phyloP scores from a whole-genome alignment of 1,284 basidiomycete species.

The Earliella scabrosa region DNA sequence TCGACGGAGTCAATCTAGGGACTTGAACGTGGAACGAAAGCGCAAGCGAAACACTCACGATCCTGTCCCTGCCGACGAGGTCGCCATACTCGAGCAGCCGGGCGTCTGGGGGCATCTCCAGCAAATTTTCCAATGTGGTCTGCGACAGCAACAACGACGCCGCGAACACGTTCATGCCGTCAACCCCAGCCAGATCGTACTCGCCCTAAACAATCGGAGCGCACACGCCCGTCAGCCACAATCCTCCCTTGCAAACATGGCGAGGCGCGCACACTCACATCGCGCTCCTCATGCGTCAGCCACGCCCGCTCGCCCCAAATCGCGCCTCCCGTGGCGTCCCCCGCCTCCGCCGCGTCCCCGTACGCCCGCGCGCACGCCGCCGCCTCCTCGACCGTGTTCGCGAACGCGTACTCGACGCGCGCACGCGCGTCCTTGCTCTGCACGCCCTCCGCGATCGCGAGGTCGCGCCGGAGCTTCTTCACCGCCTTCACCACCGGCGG shows the following conservation, averaged over 20 bases:
- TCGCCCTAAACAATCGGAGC: conserved; percentile 69
- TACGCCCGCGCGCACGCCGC: conserved; percentile 56
- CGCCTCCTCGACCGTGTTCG: conserved; percentile 58
- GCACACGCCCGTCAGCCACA: neutral
- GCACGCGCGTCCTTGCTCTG: conserved; percentile 47
- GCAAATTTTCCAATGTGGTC: conserved; percentile 55
- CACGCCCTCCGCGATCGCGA: conserved; percentile 63
- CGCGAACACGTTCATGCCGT: conserved; percentile 70
- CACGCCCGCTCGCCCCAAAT: conserved; percentile 66
- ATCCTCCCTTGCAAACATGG: neutral
- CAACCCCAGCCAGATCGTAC: conserved; percentile 49
- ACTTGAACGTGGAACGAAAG: no score
- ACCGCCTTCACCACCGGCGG: conserved; percentile 68
- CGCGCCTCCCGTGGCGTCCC: conserved; percentile 44
- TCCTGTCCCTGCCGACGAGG: conserved; percentile 53
- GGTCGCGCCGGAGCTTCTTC: conserved; percentile 61
- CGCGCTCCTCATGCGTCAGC: conserved; percentile 58
- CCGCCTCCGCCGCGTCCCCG: conserved; percentile 56
- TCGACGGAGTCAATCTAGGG: no score
- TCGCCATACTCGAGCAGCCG: conserved; percentile 50
- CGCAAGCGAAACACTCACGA: conserved; percentile 49
- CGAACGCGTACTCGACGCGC: conserved; percentile 59
- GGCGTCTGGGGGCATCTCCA: conserved; percentile 52
- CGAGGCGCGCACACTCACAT: conserved; percentile 35
- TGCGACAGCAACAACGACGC: conserved; percentile 64